phyloP scores from a whole-genome alignment of 1,139 yeast species.

The Suhomyces panamericanus region DNA sequence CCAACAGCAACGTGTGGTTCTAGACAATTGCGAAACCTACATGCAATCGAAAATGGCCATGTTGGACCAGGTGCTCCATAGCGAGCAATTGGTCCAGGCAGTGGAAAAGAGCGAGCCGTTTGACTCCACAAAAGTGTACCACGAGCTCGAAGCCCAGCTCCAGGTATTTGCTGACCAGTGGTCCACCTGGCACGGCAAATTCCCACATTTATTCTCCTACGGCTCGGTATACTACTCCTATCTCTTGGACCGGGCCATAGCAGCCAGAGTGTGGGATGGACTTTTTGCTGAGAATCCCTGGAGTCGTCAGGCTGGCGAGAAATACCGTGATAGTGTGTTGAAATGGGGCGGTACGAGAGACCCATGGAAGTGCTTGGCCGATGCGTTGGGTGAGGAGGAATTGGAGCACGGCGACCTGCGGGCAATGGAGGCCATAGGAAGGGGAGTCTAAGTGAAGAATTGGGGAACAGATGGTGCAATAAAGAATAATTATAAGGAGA shows the following conservation, averaged over 20 bases:
- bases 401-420: constrained; percentile 65
- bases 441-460: not conserved
- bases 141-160: constrained; percentile 58
- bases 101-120: constrained; percentile 13
- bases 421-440: constrained; percentile 70
- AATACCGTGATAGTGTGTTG: constrained; percentile 67
- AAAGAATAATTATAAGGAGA: too few species aligned
- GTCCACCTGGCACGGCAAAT: constrained; percentile 91
- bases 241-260: constrained; percentile 88
- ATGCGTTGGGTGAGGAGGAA: constrained; percentile 64
- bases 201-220: constrained; percentile 90
- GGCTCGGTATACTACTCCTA: constrained; percentile 95
- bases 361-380: constrained; percentile 86
- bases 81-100: constrained; percentile 37
- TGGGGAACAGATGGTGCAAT: too few species aligned
- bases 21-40: constrained; percentile 73
- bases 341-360: constrained; percentile 94
- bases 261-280: constrained; percentile 78
- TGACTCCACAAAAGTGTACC: constrained; percentile 62
- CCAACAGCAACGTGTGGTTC: constrained; percentile 51
- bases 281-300: constrained; percentile 72
- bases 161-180: constrained; percentile 58
- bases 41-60: constrained; percentile 90
- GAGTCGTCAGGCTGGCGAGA: constrained; percentile 69
- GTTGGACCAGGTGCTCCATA: constrained; percentile 79